Conservation (phyloP, 805 yeast species). For the Kregervanrija pseudodelftensis region DNA sequence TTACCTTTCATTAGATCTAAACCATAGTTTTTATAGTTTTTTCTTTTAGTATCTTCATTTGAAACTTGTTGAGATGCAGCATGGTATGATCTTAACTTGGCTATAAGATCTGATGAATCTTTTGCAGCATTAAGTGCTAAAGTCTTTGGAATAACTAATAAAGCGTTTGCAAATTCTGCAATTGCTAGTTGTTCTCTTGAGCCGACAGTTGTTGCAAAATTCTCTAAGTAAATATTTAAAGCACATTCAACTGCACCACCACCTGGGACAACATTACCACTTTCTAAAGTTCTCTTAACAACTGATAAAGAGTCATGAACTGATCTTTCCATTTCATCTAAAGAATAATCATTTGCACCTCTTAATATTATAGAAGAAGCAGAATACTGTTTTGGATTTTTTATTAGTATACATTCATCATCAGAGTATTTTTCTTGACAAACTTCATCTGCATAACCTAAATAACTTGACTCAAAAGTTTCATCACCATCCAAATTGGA, state of each 20-base stretch:
- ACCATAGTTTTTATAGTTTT: slow-evolving; percentile 85
- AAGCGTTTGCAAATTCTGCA: slow-evolving; percentile 91
- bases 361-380: slow-evolving; percentile 87
- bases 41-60: slow-evolving; percentile 76
- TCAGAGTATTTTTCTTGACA: slow-evolving; percentile 86
- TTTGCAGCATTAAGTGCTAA: slow-evolving; percentile 96
- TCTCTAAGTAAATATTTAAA: slow-evolving; percentile 86
- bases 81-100: slow-evolving; percentile 93
- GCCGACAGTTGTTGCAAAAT: slow-evolving; percentile 96
- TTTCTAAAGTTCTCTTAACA: slow-evolving; percentile 91
- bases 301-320: slow-evolving; percentile 91
- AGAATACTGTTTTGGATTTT: slow-evolving; percentile 86
- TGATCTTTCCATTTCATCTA: slow-evolving; percentile 98
- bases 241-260: slow-evolving; percentile 99
- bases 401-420: slow-evolving; percentile 91
- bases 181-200: slow-evolving; percentile 97
- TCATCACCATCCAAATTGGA: slow-evolving; percentile 96
- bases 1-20: slow-evolving; percentile 87
- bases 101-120: slow-evolving; percentile 90
- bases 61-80: slow-evolving; percentile 88
- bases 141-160: slow-evolving; percentile 91
- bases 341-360: slow-evolving; percentile 90
- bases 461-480: slow-evolving; percentile 72
- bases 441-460: slow-evolving; percentile 89
- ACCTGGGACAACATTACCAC: slow-evolving; percentile 94